Conservation (phyloP, 139 green algal species). For the Raphidocelis subcapitata region DNA sequence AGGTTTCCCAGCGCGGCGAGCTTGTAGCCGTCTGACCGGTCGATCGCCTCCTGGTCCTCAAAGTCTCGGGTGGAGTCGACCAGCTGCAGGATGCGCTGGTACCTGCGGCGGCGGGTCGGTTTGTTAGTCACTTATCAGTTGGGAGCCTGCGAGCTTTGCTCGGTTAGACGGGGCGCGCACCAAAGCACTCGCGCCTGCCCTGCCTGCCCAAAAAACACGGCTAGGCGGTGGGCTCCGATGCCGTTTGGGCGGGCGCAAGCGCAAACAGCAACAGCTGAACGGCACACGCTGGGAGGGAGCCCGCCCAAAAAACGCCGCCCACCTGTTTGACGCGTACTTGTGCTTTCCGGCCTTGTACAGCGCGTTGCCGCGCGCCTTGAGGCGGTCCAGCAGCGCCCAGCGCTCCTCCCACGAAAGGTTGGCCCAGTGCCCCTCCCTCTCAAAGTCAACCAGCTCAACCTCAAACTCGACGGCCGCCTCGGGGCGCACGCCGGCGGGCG, state of each 20-base stretch:
- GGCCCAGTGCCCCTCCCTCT: constrained; percentile 55
- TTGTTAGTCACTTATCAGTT: not conserved
- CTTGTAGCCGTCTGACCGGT: constrained; percentile 27
- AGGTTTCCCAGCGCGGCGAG: constrained; percentile 60
- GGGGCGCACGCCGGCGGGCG: constrained; percentile 16
- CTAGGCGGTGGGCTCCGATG: too few relatives aligned
- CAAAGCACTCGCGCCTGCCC: too few relatives aligned
- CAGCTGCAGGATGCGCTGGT: constrained; percentile 51
- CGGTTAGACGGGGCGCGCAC: too few relatives aligned
- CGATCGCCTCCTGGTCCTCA: constrained; percentile 31
- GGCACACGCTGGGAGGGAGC: too few relatives aligned
- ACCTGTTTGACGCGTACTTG: constrained; percentile 30
- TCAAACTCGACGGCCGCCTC: constrained; percentile 59
- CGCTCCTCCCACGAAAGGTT: constrained; percentile 43
- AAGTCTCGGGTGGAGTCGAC: constrained; percentile 63
- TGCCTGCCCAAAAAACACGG: too few relatives aligned
- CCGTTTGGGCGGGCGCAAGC: not conserved
- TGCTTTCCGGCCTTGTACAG: constrained; percentile 54
- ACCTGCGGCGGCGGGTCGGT: constrained; percentile 21
- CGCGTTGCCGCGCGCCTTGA: constrained; percentile 67
- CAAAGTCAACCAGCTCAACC: constrained; percentile 68
- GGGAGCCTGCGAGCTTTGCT: too few relatives aligned
- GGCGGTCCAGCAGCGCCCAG: constrained; percentile 38
- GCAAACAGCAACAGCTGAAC: not conserved
- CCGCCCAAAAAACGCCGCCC: not conserved